Conservation (phyloP, 345 rosid species). For the Passiflora organensis region DNA sequence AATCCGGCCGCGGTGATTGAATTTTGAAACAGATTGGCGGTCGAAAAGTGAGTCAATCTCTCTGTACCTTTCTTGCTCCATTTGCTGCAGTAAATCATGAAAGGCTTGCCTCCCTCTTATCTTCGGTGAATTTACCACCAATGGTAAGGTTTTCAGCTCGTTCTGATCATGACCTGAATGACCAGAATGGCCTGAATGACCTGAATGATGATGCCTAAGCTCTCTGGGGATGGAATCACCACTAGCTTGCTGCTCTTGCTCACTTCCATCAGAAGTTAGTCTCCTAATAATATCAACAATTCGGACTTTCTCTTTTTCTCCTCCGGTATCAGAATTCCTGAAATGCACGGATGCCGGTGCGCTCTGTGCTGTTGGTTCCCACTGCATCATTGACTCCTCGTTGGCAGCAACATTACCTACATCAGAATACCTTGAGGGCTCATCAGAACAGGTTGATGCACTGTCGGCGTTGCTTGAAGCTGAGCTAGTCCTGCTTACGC, state of each 20-base stretch:
- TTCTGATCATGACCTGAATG: constrained; percentile 15
- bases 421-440: constrained; percentile 13
- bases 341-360: constrained; percentile 5
- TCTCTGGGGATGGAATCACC: constrained; percentile 22
- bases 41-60: constrained; percentile 45
- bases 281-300: constrained; percentile 66
- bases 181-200: too few relatives aligned
- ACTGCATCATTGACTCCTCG: constrained; percentile 26
- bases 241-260: constrained; percentile 5
- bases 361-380: constrained; percentile 24
- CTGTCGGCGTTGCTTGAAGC: constrained; percentile 16
- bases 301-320: constrained; percentile 49
- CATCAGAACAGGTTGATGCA: constrained; percentile 5
- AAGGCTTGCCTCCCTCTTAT: constrained; percentile 81
- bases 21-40: constrained; percentile 57
- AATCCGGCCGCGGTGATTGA: constrained; percentile 67
- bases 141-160: constrained; percentile 28
- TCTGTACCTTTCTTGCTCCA: constrained; percentile 47
- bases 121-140: constrained; percentile 39
- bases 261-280: constrained; percentile 22
- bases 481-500: constrained; percentile 24
- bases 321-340: constrained; percentile 22
- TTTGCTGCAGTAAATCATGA: constrained; percentile 53
- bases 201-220: constrained; percentile 22
- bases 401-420: constrained; percentile 10